Percentiles rank a stretch among this genome's conserved stretches.
phyloP scores from a whole-genome alignment of 2,329 filamentous ascomycete species.

The Zymoseptoria passerinii region DNA sequence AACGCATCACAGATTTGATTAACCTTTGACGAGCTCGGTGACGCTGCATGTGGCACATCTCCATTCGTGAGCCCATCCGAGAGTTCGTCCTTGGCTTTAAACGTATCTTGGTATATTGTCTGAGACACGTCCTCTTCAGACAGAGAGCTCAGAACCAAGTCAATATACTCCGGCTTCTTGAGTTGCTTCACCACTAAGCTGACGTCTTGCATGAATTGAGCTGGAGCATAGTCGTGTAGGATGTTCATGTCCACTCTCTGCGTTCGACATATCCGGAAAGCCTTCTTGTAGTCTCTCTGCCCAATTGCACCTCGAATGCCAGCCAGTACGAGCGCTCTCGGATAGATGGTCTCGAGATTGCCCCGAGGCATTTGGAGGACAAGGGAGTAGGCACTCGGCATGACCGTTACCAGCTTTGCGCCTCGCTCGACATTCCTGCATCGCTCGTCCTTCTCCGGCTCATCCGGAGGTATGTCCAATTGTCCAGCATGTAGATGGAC shows the following conservation, averaged over 20 bases:
- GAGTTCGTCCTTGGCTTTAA: conserved; percentile 36
- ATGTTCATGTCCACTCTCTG: conserved; percentile 98
- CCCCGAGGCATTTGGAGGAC: conserved; percentile 92
- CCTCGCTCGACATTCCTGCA: conserved; percentile 89
- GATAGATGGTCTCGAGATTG: conserved; percentile 91
- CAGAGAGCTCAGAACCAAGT: conserved; percentile 61
- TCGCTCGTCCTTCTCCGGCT: conserved; percentile 84
- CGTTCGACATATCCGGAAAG: conserved; percentile 79
- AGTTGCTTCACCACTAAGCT: conserved; percentile 75
- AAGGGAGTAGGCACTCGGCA: conserved; percentile 77
- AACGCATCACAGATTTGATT: conserved; percentile 86
- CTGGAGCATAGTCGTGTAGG: conserved; percentile 82
- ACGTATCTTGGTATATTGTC: conserved; percentile 87
- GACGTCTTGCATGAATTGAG: conserved; percentile 72
- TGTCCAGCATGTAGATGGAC: conserved; percentile 65
- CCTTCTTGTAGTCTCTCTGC: conserved; percentile 68
- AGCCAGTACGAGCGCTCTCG: conserved; percentile 82
- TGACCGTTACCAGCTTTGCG: conserved; percentile 75
- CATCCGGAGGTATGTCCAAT: conserved; percentile 74
- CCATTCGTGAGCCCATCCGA: conserved; percentile 14
- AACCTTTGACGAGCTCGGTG: conserved; percentile 52
- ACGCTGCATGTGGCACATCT: background rate
- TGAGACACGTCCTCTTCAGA: conserved; percentile 81
- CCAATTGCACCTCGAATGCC: conserved; percentile 79
- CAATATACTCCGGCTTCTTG: conserved; percentile 70